Evolutionary conservation across 148 eudicot species (phyloP), one percentile per base, ranked within the genome.

Genomic region (Rhododendron henanense): DNA sequence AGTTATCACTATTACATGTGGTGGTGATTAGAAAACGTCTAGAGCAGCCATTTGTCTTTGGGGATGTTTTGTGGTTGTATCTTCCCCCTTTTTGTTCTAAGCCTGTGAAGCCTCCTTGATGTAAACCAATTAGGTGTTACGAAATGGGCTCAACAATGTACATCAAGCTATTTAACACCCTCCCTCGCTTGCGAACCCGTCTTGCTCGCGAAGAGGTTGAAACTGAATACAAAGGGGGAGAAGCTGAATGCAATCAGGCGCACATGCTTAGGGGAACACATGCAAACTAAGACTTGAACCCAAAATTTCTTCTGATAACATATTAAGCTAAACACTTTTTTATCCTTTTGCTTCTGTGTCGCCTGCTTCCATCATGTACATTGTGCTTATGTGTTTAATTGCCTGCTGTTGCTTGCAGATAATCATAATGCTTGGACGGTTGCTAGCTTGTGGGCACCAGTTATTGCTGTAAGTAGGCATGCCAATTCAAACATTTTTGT

Each of bases 361-460:
- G 15, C 16, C 73, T 69, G 75, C 16, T 25, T 69, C 31, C 35
- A 28, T 69, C 48, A n/a, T n/a, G 1, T 47, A 10, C 51, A 28
- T 23, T 16, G 25, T 50, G 31, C 14, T 9, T 48, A 31, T 35
- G 28, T 65, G 59, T 39, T 82, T 50, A 9, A 35, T 55, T 28
- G 16, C 16, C 9, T 78, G 25, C 47, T 25, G 80, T 83, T 67
- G 61, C 88, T 85, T 93, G 92, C 95, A 97, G 99, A 97, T 91
- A 97, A 97, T 77, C 91, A 94, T 84, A 97, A 97, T 91, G 98
- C 95, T 83, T 86, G 93, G 73, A 87, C 98, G 3, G 86, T 97
- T 87, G 96, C 95, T 82, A 92, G 93, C 90, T 78, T 97, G 67
- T 97, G 99, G 99, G 96, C 95, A 48, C 99, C 99, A 41, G 98